Evolutionary conservation across 2,329 filamentous ascomycete species (phyloP), one percentile per base, ranked within the genome.

Genomic region (Fusarium xylarioides): DNA sequence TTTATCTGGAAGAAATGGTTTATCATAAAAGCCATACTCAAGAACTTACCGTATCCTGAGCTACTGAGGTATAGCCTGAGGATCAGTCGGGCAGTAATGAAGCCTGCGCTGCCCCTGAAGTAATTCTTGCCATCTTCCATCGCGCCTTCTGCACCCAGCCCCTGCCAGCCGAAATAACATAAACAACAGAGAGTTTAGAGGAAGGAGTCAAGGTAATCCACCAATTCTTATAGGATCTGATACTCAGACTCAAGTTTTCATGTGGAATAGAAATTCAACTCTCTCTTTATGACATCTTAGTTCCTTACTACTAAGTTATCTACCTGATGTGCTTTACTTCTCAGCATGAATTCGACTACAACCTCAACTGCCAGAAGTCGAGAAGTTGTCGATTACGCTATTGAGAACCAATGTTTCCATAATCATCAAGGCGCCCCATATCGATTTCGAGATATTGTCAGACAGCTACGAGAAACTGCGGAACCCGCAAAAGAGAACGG

Each of bases 371-470:
- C 37, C n/a, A 34, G n/a, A 47, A 44, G 30, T 14, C 73, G 73
- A 43, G 58, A 68, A 9, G 77, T 71, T 5, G 73, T 69, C 26
- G 70, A 77, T 26, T 82, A 81, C 42, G 81, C 76, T 15, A 74
- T 70, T 28, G 50, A 58, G 26, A 70, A 78, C 9, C 46, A 47
- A 19, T 82, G 79, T 57, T 80, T 82, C 35, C 49, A 42, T 26
- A 61, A 79, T 43, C 67, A 81, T 35, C 68, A 30, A 38, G 64
- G 37, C 4, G n/a, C 57, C 5, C 79, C 77, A 0, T 83, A 79
- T 59, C 70, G 75, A n/a, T 76, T 80, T n/a, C 26, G 63, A 19
- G 66, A 78, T 26, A 70, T 76, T n/a, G 37, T 78, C 23, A 28
- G 38, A 8, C 64, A 63, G 12, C 63, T 82, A 28, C 63, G 68